Percentiles rank a stretch among this genome's conserved stretches.
These are phyloP conservation scores for Buddleja alternifolia DNA, from an alignment of 257 asterid genomes.

Conservation along the genomic window DNA sequence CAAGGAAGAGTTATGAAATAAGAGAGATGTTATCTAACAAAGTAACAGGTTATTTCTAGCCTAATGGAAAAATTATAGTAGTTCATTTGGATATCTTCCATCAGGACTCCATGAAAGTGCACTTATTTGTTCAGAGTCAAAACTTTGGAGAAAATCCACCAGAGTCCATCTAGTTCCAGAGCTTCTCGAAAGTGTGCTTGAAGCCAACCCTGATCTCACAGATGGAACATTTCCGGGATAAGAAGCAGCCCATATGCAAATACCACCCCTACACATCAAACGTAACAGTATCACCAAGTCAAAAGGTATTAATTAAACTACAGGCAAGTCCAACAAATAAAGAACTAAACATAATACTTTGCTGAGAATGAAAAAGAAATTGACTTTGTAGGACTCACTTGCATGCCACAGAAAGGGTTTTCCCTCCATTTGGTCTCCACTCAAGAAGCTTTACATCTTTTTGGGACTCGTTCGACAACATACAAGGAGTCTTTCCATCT, in stretches of 20 bases:
- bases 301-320: conserved; percentile 17
- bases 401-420: conserved; percentile 89
- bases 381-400: conserved; percentile 54
- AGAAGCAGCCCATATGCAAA: conserved; percentile 97
- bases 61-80: conserved; percentile 10
- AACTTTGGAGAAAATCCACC: conserved; percentile 86
- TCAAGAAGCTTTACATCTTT: conserved; percentile 76
- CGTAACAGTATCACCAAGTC: conserved; percentile 26
- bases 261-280: conserved; percentile 73
- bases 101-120: conserved; percentile 97
- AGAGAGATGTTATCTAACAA: conserved; percentile 9
- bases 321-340: conserved; percentile 17
- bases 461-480: conserved; percentile 69
- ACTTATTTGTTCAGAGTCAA: conserved; percentile 71
- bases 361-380: conserved; percentile 18
- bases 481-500: conserved; percentile 75
- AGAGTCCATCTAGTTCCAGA: conserved; percentile 78
- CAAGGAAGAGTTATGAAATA: conserved; percentile 5
- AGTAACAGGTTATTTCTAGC: conserved; percentile 5
- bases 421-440: conserved; percentile 98
- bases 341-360: neutral
- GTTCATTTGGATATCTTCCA: conserved; percentile 82
- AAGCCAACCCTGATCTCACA: conserved; percentile 72
- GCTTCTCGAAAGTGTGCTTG: conserved; percentile 77
- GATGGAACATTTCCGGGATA: conserved; percentile 83